These are phyloP conservation scores for Solanum gracilifrons DNA, from an alignment of 257 asterid genomes.

Conservation along the genomic window DNA sequence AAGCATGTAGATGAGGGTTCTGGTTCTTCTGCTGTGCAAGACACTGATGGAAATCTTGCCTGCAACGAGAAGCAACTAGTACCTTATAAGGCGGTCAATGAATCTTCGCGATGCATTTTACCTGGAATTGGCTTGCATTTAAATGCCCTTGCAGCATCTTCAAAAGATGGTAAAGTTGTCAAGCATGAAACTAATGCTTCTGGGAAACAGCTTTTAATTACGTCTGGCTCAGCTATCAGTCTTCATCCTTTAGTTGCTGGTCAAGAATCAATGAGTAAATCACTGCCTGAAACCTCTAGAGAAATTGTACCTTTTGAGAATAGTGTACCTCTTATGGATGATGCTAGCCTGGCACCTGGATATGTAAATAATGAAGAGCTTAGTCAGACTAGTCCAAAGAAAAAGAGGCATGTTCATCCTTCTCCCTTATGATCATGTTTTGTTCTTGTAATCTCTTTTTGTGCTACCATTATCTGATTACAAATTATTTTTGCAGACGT, in stretches of 20 bases:
- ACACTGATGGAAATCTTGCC: constrained; percentile 25
- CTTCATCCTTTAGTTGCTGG: constrained; percentile 20
- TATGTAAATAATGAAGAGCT: constrained; percentile 40
- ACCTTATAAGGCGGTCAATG: constrained; percentile 17
- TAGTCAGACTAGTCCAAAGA: constrained; percentile 75
- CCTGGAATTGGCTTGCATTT: constrained; percentile 95
- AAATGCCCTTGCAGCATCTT: constrained; percentile 67
- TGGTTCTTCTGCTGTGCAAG: constrained; percentile 28
- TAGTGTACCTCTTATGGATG: constrained; percentile 29
- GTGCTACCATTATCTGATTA: not conserved
- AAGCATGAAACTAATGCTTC: constrained; percentile 40
- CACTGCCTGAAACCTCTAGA: constrained; percentile 16
- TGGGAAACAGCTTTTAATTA: constrained; percentile 43
- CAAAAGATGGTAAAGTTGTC: constrained; percentile 45
- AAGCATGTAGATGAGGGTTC: constrained; percentile 38
- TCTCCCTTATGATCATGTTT: not conserved
- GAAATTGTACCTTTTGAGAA: constrained; percentile 30
- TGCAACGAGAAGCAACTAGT: constrained; percentile 21
- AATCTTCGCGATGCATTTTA: constrained; percentile 36
- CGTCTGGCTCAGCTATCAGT: constrained; percentile 43
- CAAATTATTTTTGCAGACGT: constrained; percentile 36
- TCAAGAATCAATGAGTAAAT: constrained; percentile 26
- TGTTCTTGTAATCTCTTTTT: not conserved
- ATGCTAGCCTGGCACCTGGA: constrained; percentile 30
- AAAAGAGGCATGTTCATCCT: constrained; percentile 47